Evolutionary conservation across 805 yeast species (phyloP).

Genomic region (Saccharomycopsis oosterbeekiorum): DNA sequence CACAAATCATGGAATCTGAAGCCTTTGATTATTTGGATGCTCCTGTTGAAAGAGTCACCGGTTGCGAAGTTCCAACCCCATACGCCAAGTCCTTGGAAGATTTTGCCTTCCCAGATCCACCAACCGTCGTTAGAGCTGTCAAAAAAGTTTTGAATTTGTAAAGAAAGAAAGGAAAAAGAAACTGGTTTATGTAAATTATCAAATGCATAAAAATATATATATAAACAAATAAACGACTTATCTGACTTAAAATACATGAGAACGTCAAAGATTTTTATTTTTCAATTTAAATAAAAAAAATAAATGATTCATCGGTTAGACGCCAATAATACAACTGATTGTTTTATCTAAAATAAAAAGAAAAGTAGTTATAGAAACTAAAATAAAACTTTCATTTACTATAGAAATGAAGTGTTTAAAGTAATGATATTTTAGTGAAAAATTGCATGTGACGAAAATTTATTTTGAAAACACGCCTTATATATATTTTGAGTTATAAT

Average conservation of each 20-base stretch:
- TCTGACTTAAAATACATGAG: background rate
- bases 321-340: background rate
- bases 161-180: background rate
- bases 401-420: too few species aligned
- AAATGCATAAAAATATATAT: background rate
- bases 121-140: slow-evolving; percentile 77
- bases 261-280: background rate
- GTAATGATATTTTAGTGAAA: too few species aligned
- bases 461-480: too few species aligned
- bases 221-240: background rate
- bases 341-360: too few species aligned
- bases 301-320: background rate
- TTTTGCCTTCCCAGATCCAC: slow-evolving; percentile 97
- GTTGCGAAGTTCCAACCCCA: slow-evolving; percentile 99
- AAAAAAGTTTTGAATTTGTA: slow-evolving; percentile 49
- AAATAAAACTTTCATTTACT: too few species aligned
- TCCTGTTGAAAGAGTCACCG: slow-evolving; percentile 97
- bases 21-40: slow-evolving; percentile 98
- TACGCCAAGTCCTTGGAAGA: slow-evolving; percentile 93
- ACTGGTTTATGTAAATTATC: background rate
- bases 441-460: too few species aligned
- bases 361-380: too few species aligned
- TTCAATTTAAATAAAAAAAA: too few species aligned
- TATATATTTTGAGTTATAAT: too few species aligned
- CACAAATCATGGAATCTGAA: slow-evolving; percentile 96